Percentiles rank a stretch among this genome's conserved stretches.
Conservation (phyloP, 129 eudicot species). For the Pseudognaphalium luteoalbum region DNA sequence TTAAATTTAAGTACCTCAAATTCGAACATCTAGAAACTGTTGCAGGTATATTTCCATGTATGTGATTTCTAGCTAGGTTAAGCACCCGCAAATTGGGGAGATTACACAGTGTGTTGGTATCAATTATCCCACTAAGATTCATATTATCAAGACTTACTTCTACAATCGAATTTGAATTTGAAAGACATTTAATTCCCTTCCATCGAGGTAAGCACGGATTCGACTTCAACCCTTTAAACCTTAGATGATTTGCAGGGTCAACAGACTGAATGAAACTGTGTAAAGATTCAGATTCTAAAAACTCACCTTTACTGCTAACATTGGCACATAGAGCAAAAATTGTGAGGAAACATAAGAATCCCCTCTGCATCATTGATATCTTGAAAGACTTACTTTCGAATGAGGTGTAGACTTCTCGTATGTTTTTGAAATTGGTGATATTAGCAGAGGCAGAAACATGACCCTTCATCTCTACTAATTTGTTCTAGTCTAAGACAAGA, state of each 20-base stretch:
- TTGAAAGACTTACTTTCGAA: slow-evolving; percentile 1
- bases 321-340: slow-evolving; percentile 24
- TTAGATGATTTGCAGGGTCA: slow-evolving; percentile 39
- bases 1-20: slow-evolving; percentile 32
- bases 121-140: slow-evolving; percentile 43
- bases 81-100: slow-evolving; percentile 37
- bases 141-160: slow-evolving; percentile 37
- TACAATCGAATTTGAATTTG: slow-evolving; percentile 2
- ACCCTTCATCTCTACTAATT: slow-evolving; percentile 22
- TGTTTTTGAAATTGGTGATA: background rate
- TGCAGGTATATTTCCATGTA: slow-evolving; percentile 34
- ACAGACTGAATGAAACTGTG: slow-evolving; percentile 30
- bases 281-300: slow-evolving; percentile 30
- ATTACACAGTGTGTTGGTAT: slow-evolving; percentile 37
- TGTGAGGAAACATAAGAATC: slow-evolving; percentile 26
- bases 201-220: slow-evolving; percentile 30
- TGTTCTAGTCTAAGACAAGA: slow-evolving; percentile 30
- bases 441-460: background rate
- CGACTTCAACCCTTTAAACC: slow-evolving; percentile 15
- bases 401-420: background rate
- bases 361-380: slow-evolving; percentile 21
- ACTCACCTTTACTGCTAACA: slow-evolving; percentile 32
- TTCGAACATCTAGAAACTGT: slow-evolving; percentile 30
- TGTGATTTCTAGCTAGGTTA: slow-evolving; percentile 36
- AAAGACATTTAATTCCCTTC: slow-evolving; percentile 35